A percentile compares a stretch with the other conserved stretches of the same genome.
phyloP scores from a whole-genome alignment of 768 basidiomycete genomes.

The Tubosaeta sp. region DNA sequence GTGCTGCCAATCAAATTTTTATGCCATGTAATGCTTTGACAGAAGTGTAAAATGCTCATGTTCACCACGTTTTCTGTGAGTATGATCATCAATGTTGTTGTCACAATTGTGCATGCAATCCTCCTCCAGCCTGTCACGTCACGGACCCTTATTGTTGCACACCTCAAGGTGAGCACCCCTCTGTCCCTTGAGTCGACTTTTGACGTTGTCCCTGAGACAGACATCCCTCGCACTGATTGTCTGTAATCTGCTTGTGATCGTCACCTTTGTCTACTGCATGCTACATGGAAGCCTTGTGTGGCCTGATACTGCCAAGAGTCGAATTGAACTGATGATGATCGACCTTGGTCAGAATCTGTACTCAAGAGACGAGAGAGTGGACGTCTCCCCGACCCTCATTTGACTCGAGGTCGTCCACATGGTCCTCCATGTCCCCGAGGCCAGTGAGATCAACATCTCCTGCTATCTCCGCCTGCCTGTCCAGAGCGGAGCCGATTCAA shows the following conservation, averaged over 20 bases:
- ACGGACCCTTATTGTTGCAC: slow-evolving; percentile 5
- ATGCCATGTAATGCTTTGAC: slow-evolving; percentile 2
- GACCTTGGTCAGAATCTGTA: background rate
- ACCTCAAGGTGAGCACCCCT: slow-evolving; percentile 10
- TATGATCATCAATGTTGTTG: slow-evolving; percentile 12
- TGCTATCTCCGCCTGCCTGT: background rate
- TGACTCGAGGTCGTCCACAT: background rate
- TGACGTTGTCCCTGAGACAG: background rate
- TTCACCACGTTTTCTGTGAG: slow-evolving; percentile 10
- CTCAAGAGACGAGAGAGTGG: background rate
- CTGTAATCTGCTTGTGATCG: slow-evolving; percentile 13
- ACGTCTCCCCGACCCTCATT: background rate
- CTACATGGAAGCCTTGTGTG: background rate
- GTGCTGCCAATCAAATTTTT: slow-evolving; percentile 5
- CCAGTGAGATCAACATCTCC: background rate
- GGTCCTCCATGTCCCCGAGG: background rate
- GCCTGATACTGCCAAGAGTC: background rate
- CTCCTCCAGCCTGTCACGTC: background rate
- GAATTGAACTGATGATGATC: slow-evolving; percentile 8
- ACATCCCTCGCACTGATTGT: slow-evolving; percentile 1
- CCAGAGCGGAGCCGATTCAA: background rate
- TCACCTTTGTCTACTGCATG: slow-evolving; percentile 7
- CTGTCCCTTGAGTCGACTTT: background rate
- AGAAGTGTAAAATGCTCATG: slow-evolving; percentile 5
- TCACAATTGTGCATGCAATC: slow-evolving; percentile 9